Base-by-base conservation (phyloP, 495 filamentous ascomycete species). In the Aspergillus heteromorphus region DNA sequence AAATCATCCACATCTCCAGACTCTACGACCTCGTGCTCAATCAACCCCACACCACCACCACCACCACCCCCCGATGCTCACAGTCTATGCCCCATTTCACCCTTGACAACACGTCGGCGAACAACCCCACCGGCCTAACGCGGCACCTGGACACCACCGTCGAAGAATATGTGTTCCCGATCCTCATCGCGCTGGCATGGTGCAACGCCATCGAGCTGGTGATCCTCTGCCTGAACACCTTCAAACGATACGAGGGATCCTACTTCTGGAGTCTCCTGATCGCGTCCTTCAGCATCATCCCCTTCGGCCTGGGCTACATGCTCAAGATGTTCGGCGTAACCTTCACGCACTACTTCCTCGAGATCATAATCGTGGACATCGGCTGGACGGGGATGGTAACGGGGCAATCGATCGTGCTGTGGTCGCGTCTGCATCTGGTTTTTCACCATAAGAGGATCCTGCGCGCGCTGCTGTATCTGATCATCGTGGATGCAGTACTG, bases 361-460 rank as follows among this genome's bases (percentile, higher is more conserved):
- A 62, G 18, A 55, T 74, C 11, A 66, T 67, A 9, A 61, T 79
- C 40, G 60, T 73, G 45, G 65, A 72, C 36, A 51, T 79, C 19
- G 82, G 82, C 10, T 87, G 83, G 83, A 67, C 69, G 5, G 54
- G 62, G 31, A 83, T 85, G 80, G 79, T 87, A 0, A 81, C 80
- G 0, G 82, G 82, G 29, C 82, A 85, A 64, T 82, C 81, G 13
- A 61, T 86, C 18, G 82, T 87, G 13, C 74, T 87, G 18, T 87
- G 79, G 70, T 86, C 83, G 3, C 78, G 83, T 30, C 71, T 87
- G 1, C 79, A 85, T 57, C 71, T 85, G 23, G 61, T 73, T 30
- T 43, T 71, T 72, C 58, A 72, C 69, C 73, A 73, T 7, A 59
- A 48, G 11, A 59, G 48, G 10, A 54, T 74, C n/a, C 68, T 84